Evolutionary conservation across 306 rosid genomes (phyloP), one percentile per base, ranked within the genome.

Genomic region (Ochetophila trinervis): DNA sequence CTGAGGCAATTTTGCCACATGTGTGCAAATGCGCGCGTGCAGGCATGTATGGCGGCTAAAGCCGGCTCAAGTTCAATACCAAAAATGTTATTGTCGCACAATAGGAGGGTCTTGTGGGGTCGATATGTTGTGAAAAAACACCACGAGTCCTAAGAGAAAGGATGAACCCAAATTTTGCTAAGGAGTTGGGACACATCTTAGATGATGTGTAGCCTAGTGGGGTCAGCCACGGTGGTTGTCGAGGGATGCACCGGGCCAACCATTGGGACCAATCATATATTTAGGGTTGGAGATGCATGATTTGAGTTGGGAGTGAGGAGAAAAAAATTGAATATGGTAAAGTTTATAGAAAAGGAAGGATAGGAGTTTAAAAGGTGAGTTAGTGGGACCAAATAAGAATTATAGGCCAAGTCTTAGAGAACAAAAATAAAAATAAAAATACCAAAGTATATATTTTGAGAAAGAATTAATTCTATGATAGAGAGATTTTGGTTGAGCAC

Each of bases 21-120:
- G 82, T 64, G 79, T 77, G 72, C 54, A 61, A 69, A 80, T 66
- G 72, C 73, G 79, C 80, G 90, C 92, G 78, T 82, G 92, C 86
- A 35, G 82, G 76, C 65, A 81, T 69, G 73, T 83, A 75, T 84
- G 92, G 84, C 88, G 93, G 93, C 93, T 84, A 76, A 74, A 68
- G 54, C 34, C 74, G 22, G 37, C 53, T 60, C 71, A 63, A 27
- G 69, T 53, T 76, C 70, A 67, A 69, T 59, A 44, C 75, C 67
- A 76, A 77, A 70, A 40, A 72, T 64, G 65, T 65, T 62, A 70
- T 62, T 86, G 86, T 84, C 81, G 76, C 60, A 70, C 73, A 82
- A 83, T 79, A 74, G 55, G 48, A 72, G 80, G 78, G 68, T 18
- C 55, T 36, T 12, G 87, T 82, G 84, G 96, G 92, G 90, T 50